phyloP scores from a whole-genome alignment of 1,284 basidiomycete species.

The Trichosporon sp. region DNA sequence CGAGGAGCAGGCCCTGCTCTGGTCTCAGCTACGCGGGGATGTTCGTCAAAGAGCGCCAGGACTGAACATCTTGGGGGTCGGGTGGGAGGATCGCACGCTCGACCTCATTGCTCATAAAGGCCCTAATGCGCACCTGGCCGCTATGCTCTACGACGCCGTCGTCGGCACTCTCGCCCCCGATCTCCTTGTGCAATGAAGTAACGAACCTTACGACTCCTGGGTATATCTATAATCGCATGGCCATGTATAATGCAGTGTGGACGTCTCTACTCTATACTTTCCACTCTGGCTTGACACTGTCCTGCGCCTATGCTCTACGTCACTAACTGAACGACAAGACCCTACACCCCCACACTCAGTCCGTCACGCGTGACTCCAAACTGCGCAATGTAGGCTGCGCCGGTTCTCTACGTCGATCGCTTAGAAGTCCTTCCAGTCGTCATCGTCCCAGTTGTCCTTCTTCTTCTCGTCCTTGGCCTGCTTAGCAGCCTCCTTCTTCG shows the following conservation, averaged over 20 bases:
- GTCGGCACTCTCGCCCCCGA: conserved; percentile 31
- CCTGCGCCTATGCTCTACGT: too few relatives aligned
- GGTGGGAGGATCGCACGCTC: not conserved
- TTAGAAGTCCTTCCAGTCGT: conserved; percentile 44
- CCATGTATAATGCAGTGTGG: not conserved
- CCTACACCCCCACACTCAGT: not conserved
- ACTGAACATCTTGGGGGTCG: not conserved
- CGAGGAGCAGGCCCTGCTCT: conserved; percentile 21
- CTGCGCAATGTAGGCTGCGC: too few relatives aligned
- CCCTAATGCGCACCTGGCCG: conserved; percentile 42
- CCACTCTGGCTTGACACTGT: too few relatives aligned
- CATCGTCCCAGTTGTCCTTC: conserved; percentile 35
- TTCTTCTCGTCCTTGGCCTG: conserved; percentile 17
- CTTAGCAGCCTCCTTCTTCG: not conserved
- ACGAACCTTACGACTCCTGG: not conserved
- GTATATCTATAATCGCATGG: conserved; percentile 3
- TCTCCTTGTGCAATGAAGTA: conserved; percentile 13
- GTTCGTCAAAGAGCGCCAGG: conserved; percentile 7
- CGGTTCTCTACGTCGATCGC: too few relatives aligned
- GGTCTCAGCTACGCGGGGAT: not conserved
- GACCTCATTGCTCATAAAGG: conserved; percentile 29
- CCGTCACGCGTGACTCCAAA: too few relatives aligned
- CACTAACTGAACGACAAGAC: too few relatives aligned
- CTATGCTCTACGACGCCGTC: conserved; percentile 30
- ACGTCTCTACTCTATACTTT: too few relatives aligned